These are phyloP conservation scores for Pulveroboletus sp. DNA, from an alignment of 1,284 basidiomycete species.

Conservation along the genomic window DNA sequence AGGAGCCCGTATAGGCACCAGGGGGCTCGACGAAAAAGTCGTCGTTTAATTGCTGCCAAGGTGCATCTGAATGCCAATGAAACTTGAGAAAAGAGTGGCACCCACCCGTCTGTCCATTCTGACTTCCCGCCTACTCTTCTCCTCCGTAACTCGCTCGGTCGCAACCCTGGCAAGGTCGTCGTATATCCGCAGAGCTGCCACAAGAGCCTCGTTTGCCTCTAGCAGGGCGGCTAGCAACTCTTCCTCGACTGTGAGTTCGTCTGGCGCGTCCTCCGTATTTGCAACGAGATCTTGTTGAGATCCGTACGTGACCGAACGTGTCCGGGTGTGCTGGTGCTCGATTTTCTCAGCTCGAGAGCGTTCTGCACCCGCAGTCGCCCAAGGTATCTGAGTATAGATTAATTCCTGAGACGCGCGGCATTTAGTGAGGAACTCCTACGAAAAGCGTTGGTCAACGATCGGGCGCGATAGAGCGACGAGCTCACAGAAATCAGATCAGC, in stretches of 20 bases:
- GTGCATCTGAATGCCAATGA: neutral
- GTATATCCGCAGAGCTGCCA: constrained; percentile 49
- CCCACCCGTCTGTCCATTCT: constrained; percentile 56
- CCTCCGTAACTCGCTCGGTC: constrained; percentile 59
- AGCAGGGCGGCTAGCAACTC: constrained; percentile 64
- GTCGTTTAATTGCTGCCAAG: constrained; percentile 31
- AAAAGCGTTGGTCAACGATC: constrained; percentile 1
- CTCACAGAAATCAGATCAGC: constrained; percentile 63
- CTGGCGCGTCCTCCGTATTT: constrained; percentile 37
- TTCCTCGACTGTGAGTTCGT: constrained; percentile 58
- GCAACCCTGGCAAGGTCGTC: constrained; percentile 71
- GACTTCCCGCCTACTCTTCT: constrained; percentile 59
- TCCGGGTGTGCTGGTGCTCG: constrained; percentile 5
- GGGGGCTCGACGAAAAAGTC: constrained; percentile 23
- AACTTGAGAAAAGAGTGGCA: constrained; percentile 23
- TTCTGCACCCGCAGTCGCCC: constrained; percentile 77
- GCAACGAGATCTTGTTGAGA: constrained; percentile 25
- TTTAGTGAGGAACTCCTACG: constrained; percentile 72
- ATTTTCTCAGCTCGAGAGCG: constrained; percentile 47
- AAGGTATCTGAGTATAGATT: constrained; percentile 73
- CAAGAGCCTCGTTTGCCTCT: constrained; percentile 59
- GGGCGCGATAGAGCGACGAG: neutral
- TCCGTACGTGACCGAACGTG: constrained; percentile 29
- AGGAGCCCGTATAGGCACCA: constrained; percentile 22
- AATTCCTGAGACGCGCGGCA: constrained; percentile 74